A percentile compares a stretch with the other conserved stretches of the same genome.
Conservation (phyloP, 1,284 basidiomycete species). For the Ustilago cynodontis region DNA sequence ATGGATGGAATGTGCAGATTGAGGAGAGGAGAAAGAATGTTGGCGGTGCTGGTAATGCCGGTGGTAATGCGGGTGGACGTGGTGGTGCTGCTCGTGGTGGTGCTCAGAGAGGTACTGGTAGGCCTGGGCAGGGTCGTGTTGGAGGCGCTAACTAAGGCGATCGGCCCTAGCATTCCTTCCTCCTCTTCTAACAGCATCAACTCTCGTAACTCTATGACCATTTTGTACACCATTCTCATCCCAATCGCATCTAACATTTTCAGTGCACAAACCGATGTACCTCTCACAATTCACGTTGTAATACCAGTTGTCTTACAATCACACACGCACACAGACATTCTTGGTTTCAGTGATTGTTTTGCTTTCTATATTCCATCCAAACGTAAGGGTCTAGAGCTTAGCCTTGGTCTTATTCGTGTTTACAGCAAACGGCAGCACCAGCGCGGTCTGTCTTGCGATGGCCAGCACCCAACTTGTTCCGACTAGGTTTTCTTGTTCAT, state of each 20-base stretch:
- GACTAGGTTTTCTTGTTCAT: background rate
- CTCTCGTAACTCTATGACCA: too few relatives aligned
- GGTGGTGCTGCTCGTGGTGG: slow-evolving; percentile 20
- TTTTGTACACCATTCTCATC: background rate
- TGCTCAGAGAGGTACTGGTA: slow-evolving; percentile 23
- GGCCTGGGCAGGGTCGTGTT: slow-evolving; percentile 8
- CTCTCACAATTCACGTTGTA: background rate
- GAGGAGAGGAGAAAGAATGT: slow-evolving; percentile 90
- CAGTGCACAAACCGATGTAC: background rate
- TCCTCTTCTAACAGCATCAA: background rate
- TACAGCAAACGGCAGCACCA: slow-evolving; percentile 37
- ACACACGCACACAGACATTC: too few relatives aligned
- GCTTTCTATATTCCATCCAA: too few relatives aligned
- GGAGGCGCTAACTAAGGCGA: slow-evolving; percentile 21
- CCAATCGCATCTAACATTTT: background rate
- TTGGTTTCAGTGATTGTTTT: too few relatives aligned
- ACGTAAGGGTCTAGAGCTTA: slow-evolving; percentile 16
- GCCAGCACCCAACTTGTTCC: slow-evolving; percentile 28
- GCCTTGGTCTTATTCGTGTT: slow-evolving; percentile 40
- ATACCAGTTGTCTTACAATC: background rate
- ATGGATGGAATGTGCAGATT: slow-evolving; percentile 77
- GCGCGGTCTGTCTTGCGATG: slow-evolving; percentile 44
- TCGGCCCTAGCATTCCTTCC: background rate
- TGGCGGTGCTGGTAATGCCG: slow-evolving; percentile 70
- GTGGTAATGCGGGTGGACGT: slow-evolving; percentile 44